Evolutionary conservation across 495 filamentous ascomycete species (phyloP), one percentile per base, ranked within the genome.

Genomic region (Trichoderma gamsii): DNA sequence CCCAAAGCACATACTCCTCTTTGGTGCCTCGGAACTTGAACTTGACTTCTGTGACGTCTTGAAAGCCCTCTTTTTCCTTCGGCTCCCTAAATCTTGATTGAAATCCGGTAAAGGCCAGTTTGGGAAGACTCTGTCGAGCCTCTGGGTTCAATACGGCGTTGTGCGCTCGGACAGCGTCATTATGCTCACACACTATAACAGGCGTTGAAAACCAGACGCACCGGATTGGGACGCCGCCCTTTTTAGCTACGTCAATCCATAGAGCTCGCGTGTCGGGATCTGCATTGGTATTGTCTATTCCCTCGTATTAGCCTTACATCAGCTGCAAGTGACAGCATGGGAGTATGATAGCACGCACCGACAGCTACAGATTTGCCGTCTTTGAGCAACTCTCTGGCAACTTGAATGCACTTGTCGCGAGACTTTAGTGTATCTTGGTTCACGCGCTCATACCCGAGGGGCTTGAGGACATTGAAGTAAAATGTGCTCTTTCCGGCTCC

Each of bases 351-450:
- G 56, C 56, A 83, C 89, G 68, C 82, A 93, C 91, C 92, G 59
- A 97, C 82, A 9, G 81, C 92, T 6, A 97, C 85, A 5, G 88
- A 89, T 49, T 82, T 85, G 18, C 88, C 86, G 21, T 85, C 83
- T 23, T 83, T 76, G 41, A 97, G 79, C 64, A 83, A 76, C 49
- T 89, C 84, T 29, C 79, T 78, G 9, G 92, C 92, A 21, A 87
- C 86, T 75, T 94, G 92, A 72, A 96, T 77, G 78, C 96, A 97
- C 77, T 91, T 96, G 23, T 76, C 84, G 35, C 79, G 91, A 88
- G 88, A 88, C 76, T 96, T 97, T n/a, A 97, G 78, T 4, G 80
- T 84, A 78, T 98, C 96, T 78, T 97, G 93, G 70, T 97, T 99
- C 18, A 97, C 84, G 35, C 94, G 85, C 76, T 88, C 88, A 75